Conservation (phyloP, 371 early-diverging fungal genomes). For the Syncephalastrum sp. region DNA sequence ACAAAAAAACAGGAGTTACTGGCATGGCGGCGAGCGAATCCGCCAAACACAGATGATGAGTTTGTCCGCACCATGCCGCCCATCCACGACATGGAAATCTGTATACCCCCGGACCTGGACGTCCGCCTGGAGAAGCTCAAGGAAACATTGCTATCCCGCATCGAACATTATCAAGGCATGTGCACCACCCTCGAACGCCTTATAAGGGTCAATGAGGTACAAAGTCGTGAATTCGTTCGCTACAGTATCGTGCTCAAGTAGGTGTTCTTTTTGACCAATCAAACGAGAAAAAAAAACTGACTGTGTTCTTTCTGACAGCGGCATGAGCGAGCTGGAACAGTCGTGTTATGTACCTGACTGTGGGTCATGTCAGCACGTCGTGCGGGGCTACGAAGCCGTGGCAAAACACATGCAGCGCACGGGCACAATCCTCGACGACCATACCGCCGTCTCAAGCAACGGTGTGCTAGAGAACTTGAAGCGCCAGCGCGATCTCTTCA, state of each 20-base stretch:
- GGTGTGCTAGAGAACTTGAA: constrained; percentile 59
- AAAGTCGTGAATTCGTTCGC: constrained; percentile 42
- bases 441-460: constrained; percentile 36
- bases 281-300: not conserved
- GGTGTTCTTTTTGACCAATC: constrained; percentile 3
- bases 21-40: constrained; percentile 25
- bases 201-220: constrained; percentile 54
- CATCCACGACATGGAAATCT: constrained; percentile 13
- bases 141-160: constrained; percentile 28
- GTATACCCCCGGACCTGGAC: constrained; percentile 43
- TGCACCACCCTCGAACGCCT: constrained; percentile 56
- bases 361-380: constrained; percentile 45
- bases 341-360: constrained; percentile 51
- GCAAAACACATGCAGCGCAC: constrained; percentile 43
- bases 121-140: constrained; percentile 30
- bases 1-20: constrained; percentile 23
- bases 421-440: constrained; percentile 43
- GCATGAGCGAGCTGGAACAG: constrained; percentile 49
- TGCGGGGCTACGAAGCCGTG: constrained; percentile 48
- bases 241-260: constrained; percentile 53
- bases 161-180: constrained; percentile 57
- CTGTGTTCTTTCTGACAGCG: constrained; percentile 21
- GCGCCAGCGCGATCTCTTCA: constrained; percentile 55
- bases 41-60: constrained; percentile 37
- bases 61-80: constrained; percentile 16